Base-by-base conservation (phyloP, 2,329 filamentous ascomycete genomes). In the Akanthomyces dipterigenus region DNA sequence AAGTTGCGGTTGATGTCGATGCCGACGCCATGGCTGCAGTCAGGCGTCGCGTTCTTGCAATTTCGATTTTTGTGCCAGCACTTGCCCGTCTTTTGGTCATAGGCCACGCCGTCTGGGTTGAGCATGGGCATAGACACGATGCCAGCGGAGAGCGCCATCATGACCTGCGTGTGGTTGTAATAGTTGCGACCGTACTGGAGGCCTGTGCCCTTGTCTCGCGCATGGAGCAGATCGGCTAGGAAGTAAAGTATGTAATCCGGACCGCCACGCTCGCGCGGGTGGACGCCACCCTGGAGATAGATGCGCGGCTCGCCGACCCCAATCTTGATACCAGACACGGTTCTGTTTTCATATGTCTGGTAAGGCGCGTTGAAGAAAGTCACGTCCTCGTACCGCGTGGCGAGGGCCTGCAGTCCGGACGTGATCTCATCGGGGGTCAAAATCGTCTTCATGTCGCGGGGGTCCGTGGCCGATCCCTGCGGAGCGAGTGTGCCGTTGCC, bases 31-130 rank as follows among this genome's bases (percentile, higher is more conserved):
- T 63, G 49, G 3, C 67, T 66, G 45, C 70, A 62, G 3, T 72
- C 69, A 1, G 70, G 66, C 0, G 65, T 16, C 1, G 75, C 72
- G 28, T 70, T 74, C 24, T 68, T 69, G 0, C 77, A 72, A 69
- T 82, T 83, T 38, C 81, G 78, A 69, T 84, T 84, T 74, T 83
- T 83, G 65, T 81, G 77, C 82, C 81, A 84, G 73, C 81, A 82
- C 31, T 70, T 70, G 65, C 78, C 74, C 31, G 74, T 77, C 20
- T 72, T 68, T 66, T 84, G 81, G 65, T 84, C 82, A 65, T 78
- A 77, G 28, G 77, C 75, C 8, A 81, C 76, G 42, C 82, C 82
- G 63, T 84, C 82, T 0, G 82, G 80, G 70, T 84, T 84, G 63
- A 76, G 74, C n/a, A 82, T 69, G 3, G 81, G 77, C 42, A 84